Conservation (phyloP, 2,329 filamentous ascomycete genomes). For the Atkinsonella hypoxylon region DNA sequence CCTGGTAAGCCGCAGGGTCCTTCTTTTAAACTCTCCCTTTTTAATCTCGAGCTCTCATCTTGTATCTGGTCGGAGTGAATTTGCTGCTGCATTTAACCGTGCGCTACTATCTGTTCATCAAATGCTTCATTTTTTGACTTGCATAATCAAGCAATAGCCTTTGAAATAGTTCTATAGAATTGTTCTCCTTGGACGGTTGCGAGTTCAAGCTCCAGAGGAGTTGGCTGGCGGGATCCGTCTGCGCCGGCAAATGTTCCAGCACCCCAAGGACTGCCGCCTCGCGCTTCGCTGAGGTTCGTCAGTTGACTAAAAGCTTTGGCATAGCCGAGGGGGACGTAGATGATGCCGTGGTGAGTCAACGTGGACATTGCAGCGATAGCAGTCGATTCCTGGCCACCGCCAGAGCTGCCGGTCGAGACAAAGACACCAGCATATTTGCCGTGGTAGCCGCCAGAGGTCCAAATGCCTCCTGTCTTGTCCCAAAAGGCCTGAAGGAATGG, state of each 20-base stretch:
- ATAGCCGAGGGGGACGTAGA: conserved; percentile 94
- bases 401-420: conserved; percentile 70
- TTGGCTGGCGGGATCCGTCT: conserved; percentile 78
- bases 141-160: conserved; percentile 70
- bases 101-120: not conserved
- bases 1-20: not conserved
- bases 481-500: conserved; percentile 47
- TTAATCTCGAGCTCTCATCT: not conserved
- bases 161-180: conserved; percentile 69
- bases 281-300: conserved; percentile 63
- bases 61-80: not conserved
- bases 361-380: conserved; percentile 72
- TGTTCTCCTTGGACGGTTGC: conserved; percentile 72
- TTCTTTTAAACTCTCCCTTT: not conserved
- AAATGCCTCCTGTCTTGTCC: conserved; percentile 81
- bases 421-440: conserved; percentile 91
- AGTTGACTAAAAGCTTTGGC: conserved; percentile 62
- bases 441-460: conserved; percentile 62
- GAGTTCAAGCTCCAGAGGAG: conserved; percentile 61
- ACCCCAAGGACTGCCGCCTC: conserved; percentile 84
- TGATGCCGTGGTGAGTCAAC: conserved; percentile 83
- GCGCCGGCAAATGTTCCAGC: conserved; percentile 74
- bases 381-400: conserved; percentile 90
- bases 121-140: conserved; percentile 26
- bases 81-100: not conserved